Evolutionary conservation across 164 flowering plant genomes (phyloP).

Genomic region (Tetracentron sinense): DNA sequence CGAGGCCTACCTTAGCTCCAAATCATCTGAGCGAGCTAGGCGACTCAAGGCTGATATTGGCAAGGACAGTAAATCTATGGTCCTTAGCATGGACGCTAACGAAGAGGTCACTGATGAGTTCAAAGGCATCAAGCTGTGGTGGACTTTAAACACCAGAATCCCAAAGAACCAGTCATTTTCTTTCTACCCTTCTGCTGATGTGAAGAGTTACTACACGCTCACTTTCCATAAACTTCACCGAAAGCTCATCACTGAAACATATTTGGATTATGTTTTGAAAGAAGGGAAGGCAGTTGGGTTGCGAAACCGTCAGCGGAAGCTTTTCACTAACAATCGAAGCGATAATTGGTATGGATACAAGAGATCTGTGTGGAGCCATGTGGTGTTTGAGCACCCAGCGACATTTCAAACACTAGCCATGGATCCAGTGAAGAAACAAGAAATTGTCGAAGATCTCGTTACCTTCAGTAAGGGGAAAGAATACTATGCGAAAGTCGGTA

Average conservation of each 20-base stretch:
- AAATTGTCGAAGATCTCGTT: slow-evolving; percentile 35
- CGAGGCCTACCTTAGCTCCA: slow-evolving; percentile 22
- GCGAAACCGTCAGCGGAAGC: slow-evolving; percentile 28
- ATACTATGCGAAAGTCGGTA: too few species aligned
- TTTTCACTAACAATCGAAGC: slow-evolving; percentile 27
- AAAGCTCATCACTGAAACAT: slow-evolving; percentile 15
- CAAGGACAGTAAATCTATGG: slow-evolving; percentile 11
- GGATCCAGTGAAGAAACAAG: slow-evolving; percentile 39
- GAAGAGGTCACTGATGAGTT: slow-evolving; percentile 26
- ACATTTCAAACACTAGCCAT: slow-evolving; percentile 42
- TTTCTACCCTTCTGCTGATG: slow-evolving; percentile 7
- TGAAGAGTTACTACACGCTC: slow-evolving; percentile 27
- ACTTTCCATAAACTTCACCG: slow-evolving; percentile 30
- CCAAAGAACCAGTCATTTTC: slow-evolving; percentile 7
- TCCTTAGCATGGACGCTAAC: slow-evolving; percentile 21
- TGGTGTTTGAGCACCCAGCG: slow-evolving; percentile 39
- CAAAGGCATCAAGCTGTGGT: slow-evolving; percentile 20
- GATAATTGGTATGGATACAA: slow-evolving; percentile 1
- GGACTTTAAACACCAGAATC: slow-evolving; percentile 18
- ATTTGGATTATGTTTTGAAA: slow-evolving; percentile 27
- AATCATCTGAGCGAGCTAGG: slow-evolving; percentile 18
- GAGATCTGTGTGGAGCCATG: slow-evolving; percentile 37
- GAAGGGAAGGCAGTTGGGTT: slow-evolving; percentile 26
- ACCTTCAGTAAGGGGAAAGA: slow-evolving; percentile 34
- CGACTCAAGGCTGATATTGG: slow-evolving; percentile 28